Conservation (phyloP, 2,329 filamentous ascomycete species). For the Nannizziopsis barbatae region DNA sequence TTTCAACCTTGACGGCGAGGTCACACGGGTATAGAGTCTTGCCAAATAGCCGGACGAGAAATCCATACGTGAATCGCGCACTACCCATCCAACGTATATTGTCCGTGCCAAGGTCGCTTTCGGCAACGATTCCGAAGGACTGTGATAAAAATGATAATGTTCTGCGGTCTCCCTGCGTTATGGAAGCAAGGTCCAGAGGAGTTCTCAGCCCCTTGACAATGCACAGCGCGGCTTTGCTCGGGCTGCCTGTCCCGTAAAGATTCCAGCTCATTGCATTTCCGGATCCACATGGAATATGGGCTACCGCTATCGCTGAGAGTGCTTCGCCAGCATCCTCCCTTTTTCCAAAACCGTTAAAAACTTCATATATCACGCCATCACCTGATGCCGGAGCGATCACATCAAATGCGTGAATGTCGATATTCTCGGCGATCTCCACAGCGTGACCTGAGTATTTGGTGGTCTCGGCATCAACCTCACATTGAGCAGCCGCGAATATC, state of each 20-base stretch:
- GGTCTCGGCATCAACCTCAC: conserved; percentile 59
- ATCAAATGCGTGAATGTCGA: conserved; percentile 73
- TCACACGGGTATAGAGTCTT: conserved; percentile 81
- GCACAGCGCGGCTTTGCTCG: conserved; percentile 64
- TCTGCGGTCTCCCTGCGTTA: conserved; percentile 68
- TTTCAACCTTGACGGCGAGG: conserved; percentile 70
- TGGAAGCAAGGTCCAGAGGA: conserved; percentile 71
- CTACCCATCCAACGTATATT: conserved; percentile 87
- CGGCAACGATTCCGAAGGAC: conserved; percentile 77
- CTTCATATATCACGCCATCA: conserved; percentile 82
- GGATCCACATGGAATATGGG: conserved; percentile 81
- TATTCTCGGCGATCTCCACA: conserved; percentile 58
- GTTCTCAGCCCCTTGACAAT: conserved; percentile 82
- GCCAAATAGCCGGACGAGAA: conserved; percentile 63
- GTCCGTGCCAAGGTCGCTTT: conserved; percentile 81
- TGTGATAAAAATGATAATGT: conserved; percentile 85
- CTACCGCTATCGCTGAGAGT: conserved; percentile 64
- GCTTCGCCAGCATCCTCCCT: conserved; percentile 64
- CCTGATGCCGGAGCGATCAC: conserved; percentile 82
- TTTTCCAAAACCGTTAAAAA: conserved; percentile 82
- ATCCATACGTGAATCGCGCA: conserved; percentile 72
- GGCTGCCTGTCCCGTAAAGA: conserved; percentile 65
- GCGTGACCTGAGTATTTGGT: conserved; percentile 69
- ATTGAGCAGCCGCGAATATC: conserved; percentile 69
- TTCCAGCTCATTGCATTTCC: conserved; percentile 93